phyloP scores from a whole-genome alignment of 495 filamentous ascomycete species.

The Pyronema domesticum region DNA sequence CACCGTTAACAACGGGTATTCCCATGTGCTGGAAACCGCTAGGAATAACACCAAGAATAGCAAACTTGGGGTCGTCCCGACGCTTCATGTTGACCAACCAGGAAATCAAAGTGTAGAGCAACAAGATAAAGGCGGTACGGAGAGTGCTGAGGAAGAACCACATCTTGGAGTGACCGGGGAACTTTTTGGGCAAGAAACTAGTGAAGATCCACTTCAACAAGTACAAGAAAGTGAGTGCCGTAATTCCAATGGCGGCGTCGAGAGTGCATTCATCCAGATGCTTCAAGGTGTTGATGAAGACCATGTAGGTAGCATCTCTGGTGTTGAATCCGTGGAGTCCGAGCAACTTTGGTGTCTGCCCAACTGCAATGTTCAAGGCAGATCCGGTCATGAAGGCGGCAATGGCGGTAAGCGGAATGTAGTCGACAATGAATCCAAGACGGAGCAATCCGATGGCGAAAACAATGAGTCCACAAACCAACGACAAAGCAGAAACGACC shows the following conservation, averaged over 20 bases:
- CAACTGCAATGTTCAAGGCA: conserved; percentile 72
- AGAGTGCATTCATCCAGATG: conserved; percentile 47
- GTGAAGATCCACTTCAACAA: conserved; percentile 51
- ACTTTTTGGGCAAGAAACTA: conserved; percentile 43
- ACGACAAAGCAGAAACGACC: conserved; percentile 61
- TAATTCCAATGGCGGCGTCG: conserved; percentile 80
- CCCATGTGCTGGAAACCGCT: conserved; percentile 33
- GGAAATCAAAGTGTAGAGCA: conserved; percentile 86
- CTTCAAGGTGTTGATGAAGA: conserved; percentile 77
- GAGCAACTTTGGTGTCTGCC: conserved; percentile 75
- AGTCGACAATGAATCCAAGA: conserved; percentile 82
- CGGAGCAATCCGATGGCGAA: conserved; percentile 60
- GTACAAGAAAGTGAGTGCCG: conserved; percentile 69
- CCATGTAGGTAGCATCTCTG: conserved; percentile 60
- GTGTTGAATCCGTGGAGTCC: conserved; percentile 59
- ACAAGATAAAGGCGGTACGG: conserved; percentile 77
- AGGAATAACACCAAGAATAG: conserved; percentile 58
- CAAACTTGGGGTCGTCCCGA: conserved; percentile 38
- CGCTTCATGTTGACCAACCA: conserved; percentile 54
- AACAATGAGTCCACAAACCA: conserved; percentile 71
- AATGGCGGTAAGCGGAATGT: conserved; percentile 82
- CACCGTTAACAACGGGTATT: conserved; percentile 25
- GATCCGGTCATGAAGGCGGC: conserved; percentile 98
- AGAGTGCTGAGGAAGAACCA: conserved; percentile 85
- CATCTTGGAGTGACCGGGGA: conserved; percentile 49